These are phyloP conservation scores for Xylariales sp. DNA, from an alignment of 2,329 filamentous ascomycete species.

Conservation along the genomic window DNA sequence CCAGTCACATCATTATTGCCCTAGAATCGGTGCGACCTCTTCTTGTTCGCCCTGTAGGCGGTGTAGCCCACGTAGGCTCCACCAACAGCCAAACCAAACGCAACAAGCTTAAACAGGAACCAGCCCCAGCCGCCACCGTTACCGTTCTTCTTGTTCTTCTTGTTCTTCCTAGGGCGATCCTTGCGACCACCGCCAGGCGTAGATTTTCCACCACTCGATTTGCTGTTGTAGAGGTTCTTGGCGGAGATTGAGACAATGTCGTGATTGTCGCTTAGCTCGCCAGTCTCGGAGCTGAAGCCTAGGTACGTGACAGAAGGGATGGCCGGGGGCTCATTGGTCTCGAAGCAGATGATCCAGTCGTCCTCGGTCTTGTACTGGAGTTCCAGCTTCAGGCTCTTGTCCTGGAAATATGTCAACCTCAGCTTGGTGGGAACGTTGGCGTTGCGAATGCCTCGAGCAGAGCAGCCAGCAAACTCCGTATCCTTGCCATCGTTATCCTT, in stretches of 20 bases:
- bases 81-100: constrained; percentile 66
- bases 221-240: constrained; percentile 77
- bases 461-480: constrained; percentile 91
- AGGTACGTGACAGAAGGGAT: constrained; percentile 76
- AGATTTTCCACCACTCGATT: constrained; percentile 40
- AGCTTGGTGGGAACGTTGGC: constrained; percentile 77
- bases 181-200: constrained; percentile 31
- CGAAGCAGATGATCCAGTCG: constrained; percentile 89
- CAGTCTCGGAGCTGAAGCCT: constrained; percentile 83
- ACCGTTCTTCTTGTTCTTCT: constrained; percentile 35
- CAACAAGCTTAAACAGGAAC: constrained; percentile 74
- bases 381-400: constrained; percentile 85
- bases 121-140: constrained; percentile 52
- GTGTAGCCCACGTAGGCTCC: constrained; percentile 85
- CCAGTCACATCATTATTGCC: constrained; percentile 1
- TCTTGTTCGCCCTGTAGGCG: constrained; percentile 66
- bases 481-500: constrained; percentile 92
- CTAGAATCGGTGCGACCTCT: constrained; percentile 56
- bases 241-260: constrained; percentile 86
- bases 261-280: constrained; percentile 95
- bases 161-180: constrained; percentile 35
- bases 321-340: constrained; percentile 63
- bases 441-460: constrained; percentile 84
- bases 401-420: constrained; percentile 91
- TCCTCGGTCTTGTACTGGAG: constrained; percentile 90